These are phyloP conservation scores for Ascochyta rabiei DNA, from an alignment of 2,329 filamentous ascomycete genomes.

Conservation along the genomic window DNA sequence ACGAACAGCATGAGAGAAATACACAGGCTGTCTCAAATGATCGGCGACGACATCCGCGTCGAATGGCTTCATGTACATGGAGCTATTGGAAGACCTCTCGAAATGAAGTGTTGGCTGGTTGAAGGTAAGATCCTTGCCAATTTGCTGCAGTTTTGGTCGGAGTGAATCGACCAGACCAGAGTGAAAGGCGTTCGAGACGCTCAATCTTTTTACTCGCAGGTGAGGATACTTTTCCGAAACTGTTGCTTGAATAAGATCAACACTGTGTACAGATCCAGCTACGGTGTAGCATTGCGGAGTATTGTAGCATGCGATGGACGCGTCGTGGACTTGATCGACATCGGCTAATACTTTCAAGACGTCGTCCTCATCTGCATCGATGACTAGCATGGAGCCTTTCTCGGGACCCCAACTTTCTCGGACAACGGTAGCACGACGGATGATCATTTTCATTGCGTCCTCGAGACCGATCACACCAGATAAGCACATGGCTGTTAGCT, in stretches of 20 bases:
- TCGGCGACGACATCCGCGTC: slow-evolving; percentile 17
- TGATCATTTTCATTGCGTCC: slow-evolving; percentile 37
- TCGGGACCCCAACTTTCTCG: slow-evolving; percentile 44
- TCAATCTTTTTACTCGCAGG: slow-evolving; percentile 22
- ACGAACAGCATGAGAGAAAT: slow-evolving; percentile 52
- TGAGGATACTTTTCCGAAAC: neutral
- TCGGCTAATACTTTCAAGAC: slow-evolving; percentile 2
- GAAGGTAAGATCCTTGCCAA: slow-evolving; percentile 41
- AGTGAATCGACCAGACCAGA: slow-evolving; percentile 36
- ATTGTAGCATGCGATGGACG: slow-evolving; percentile 54
- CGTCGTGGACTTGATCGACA: slow-evolving; percentile 18
- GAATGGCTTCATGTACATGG: neutral
- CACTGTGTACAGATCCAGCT: slow-evolving; percentile 28
- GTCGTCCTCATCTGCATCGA: slow-evolving; percentile 4
- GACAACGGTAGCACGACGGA: slow-evolving; percentile 43
- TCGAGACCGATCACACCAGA: slow-evolving; percentile 40
- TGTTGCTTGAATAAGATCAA: slow-evolving; percentile 28
- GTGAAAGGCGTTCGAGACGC: slow-evolving; percentile 32
- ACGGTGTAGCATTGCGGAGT: slow-evolving; percentile 50
- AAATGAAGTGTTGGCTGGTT: slow-evolving; percentile 37
- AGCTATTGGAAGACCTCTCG: slow-evolving; percentile 21
- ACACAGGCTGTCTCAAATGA: slow-evolving; percentile 55
- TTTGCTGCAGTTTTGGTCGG: slow-evolving; percentile 10
- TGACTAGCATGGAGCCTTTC: slow-evolving; percentile 43
- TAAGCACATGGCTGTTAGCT: slow-evolving; percentile 45